Evolutionary conservation across 2,329 filamentous ascomycete species (phyloP), one percentile per base, ranked within the genome.

Genomic region (Ophiostoma novo-ulmi): DNA sequence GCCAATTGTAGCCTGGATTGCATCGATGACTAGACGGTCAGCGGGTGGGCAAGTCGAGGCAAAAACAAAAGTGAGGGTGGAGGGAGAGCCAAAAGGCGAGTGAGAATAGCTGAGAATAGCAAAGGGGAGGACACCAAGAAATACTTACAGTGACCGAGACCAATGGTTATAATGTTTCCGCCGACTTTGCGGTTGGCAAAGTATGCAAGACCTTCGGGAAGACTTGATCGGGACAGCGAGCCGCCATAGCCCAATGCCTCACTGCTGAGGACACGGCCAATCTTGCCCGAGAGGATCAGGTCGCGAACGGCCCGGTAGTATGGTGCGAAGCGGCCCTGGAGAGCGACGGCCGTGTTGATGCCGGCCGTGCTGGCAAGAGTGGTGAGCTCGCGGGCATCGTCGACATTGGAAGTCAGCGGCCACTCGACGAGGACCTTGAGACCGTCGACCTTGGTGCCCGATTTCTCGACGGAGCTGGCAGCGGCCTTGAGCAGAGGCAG

Each of bases 231-330:
- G 10, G 77, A 75, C 0, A 77, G 73, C 0, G 80, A 76, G 2
- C 80, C 81, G 0, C 80, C 82, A 61, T 75, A 79, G 0, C 78
- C 80, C 38, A 76, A 78, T 10, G 83, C 73, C 48, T 86, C 84
- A 10, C 81, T 83, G 71, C 85, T 86, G 26, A 88, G 74, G 0
- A 88, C 78, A 58, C 81, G 83, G 0, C 87, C 86, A 39, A 89
- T 81, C 38, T 70, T 69, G 38, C 84, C 84, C 0, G 78, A 76
- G 0, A 75, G 76, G 7, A 89, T 68, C 1, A 87, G 55, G 14
- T 82, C 77, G 38, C 79, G 80, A 3, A 88, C 41, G 74, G 82
- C 84, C 1, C 77, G 72, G 2, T 83, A 75, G 0, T 81, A 73
- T 0, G 86, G 85, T 0, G 82, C 77, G 8, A 83, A 74, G 0